Evolutionary conservation across 129 eudicot genomes (phyloP), one percentile per base, ranked within the genome.

Genomic region (Escallonia rubra): DNA sequence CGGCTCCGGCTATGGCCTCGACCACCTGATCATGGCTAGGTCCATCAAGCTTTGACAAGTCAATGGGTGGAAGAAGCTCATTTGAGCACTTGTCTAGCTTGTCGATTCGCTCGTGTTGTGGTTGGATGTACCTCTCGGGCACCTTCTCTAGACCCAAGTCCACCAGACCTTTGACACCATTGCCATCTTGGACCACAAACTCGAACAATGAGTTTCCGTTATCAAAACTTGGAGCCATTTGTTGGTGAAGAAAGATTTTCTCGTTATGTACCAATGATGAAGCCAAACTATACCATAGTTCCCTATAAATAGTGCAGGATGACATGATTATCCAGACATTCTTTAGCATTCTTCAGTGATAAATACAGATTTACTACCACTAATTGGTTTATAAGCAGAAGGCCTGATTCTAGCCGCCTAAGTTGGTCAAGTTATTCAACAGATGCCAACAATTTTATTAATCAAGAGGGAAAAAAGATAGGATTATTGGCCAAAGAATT

Each of bases 131-230:
- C 45, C 45, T 72, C 41, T 34, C 16, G 3, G 85, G 81, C 42
- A 80, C 85, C 51, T 51, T 39, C 2, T 61, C 60, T 48, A 76
- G 41, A 2, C 85, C 85, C 2, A 68, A 71, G 68, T 80, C 85
- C 10, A 80, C 81, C 15, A 80, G 75, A 48, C 85, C 85, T 72
- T 80, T 80, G 51, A 80, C 78, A 39, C 85, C 85, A 40, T 80
- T 76, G 4, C 85, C 85, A 0, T 75, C 70, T 43, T 61, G 69
- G 59, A 75, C 78, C 0, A 80, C 81, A 51, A 76, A 80, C 10
- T 76, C 69, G 58, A 76, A 76, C 15, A 80, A 64, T 10, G 81
- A 74, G 44, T 10, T 41, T 7, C 57, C 79, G 10, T 79, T 65
- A 16, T 59, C 72, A 11, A 74, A 68, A 53, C 43, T 53, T 69